A percentile compares a stretch with the other conserved stretches of the same genome.
These are phyloP conservation scores for Mortierella sp. DNA, from an alignment of 371 early-diverging fungal genomes.

Conservation along the genomic window DNA sequence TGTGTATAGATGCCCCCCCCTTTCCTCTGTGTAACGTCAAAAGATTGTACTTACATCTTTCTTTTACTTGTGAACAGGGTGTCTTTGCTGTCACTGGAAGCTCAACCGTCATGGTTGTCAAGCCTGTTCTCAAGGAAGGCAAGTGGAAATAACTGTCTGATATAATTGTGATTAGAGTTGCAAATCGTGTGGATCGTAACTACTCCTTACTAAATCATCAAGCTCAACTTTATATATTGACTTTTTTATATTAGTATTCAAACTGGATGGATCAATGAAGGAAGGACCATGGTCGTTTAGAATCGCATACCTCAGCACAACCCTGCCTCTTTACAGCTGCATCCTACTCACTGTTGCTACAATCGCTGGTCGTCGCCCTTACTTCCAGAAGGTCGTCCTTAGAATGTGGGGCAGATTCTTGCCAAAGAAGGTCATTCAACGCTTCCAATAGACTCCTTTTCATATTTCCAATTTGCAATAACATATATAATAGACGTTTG, in stretches of 20 bases:
- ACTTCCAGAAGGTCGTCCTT: slow-evolving; percentile 61
- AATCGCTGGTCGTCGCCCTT: slow-evolving; percentile 60
- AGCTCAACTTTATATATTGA: neutral
- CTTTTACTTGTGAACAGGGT: slow-evolving; percentile 15
- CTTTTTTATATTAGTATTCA: slow-evolving; percentile 16
- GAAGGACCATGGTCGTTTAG: slow-evolving; percentile 68
- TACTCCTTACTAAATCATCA: no score
- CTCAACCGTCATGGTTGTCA: slow-evolving; percentile 62
- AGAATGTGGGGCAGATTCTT: slow-evolving; percentile 68
- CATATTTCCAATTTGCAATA: neutral
- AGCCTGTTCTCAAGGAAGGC: slow-evolving; percentile 59
- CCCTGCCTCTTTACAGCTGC: slow-evolving; percentile 62
- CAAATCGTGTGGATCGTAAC: neutral
- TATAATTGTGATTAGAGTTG: no score
- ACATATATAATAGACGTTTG: no score
- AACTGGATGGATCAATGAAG: slow-evolving; percentile 54
- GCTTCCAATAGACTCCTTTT: slow-evolving; percentile 29
- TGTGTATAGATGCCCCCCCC: slow-evolving; percentile 1
- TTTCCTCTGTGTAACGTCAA: slow-evolving; percentile 12
- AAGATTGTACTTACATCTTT: neutral
- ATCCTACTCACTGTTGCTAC: slow-evolving; percentile 62
- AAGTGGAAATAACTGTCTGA: neutral
- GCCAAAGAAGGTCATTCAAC: slow-evolving; percentile 55
- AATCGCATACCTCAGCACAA: slow-evolving; percentile 60
- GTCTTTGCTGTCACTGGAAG: slow-evolving; percentile 70